phyloP scores from a whole-genome alignment of 257 asterid species.

The Ocimum tenuiflorum region DNA sequence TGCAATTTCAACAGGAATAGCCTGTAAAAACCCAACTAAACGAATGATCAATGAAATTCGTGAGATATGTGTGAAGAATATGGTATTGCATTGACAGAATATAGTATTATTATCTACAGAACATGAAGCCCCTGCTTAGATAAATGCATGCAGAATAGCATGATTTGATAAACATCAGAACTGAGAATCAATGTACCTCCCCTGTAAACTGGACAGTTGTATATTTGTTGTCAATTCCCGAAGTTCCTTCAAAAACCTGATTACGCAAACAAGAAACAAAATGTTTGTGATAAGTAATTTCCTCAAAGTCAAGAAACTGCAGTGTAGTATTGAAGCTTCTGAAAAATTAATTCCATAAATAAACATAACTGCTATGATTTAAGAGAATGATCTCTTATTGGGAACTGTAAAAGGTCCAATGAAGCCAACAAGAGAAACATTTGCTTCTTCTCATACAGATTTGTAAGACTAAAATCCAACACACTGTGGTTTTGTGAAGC shows the following conservation, averaged over 20 bases:
- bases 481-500: neutral
- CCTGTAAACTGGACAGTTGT: conserved; percentile 97
- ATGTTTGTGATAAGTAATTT: neutral
- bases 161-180: conserved; percentile 12
- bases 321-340: neutral
- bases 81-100: neutral
- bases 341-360: neutral
- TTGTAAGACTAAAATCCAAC: neutral
- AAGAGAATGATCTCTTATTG: neutral
- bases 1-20: neutral
- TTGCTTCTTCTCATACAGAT: neutral
- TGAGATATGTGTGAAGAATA: neutral
- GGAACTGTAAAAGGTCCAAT: neutral
- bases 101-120: neutral
- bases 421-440: neutral
- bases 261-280: conserved; percentile 12
- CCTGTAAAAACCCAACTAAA: neutral
- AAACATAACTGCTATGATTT: neutral
- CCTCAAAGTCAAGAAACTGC: conserved; percentile 3
- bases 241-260: conserved; percentile 96
- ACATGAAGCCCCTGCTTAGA: neutral
- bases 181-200: conserved; percentile 48
- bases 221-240: conserved; percentile 93
- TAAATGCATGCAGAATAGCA: neutral
- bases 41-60: neutral